A percentile compares a stretch with the other conserved stretches of the same genome.
These are phyloP conservation scores for Wickerhamiella azymoides DNA, from an alignment of 805 yeast genomes.

Conservation along the genomic window DNA sequence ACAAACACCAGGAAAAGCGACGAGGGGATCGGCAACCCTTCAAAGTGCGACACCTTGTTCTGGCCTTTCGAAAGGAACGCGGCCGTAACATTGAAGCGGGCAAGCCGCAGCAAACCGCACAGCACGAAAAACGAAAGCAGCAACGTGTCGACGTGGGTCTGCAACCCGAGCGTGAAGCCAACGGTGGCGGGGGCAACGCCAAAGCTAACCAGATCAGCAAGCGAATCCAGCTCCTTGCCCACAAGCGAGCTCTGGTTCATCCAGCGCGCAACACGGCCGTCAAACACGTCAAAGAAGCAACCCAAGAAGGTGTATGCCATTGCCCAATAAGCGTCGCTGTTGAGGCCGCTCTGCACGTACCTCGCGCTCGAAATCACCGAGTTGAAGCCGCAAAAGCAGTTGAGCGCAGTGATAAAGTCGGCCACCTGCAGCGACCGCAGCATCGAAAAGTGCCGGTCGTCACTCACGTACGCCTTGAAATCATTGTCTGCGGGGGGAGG, in stretches of 20 bases:
- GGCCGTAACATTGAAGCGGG: conserved; percentile 90
- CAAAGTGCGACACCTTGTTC: conserved; percentile 63
- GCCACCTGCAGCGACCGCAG: conserved; percentile 72
- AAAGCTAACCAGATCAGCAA: conserved; percentile 88
- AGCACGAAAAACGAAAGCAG: conserved; percentile 71
- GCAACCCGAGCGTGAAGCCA: conserved; percentile 84
- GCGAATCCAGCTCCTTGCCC: conserved; percentile 95
- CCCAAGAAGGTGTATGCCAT: conserved; percentile 84
- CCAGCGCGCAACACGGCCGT: conserved; percentile 92
- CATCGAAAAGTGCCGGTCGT: conserved; percentile 74
- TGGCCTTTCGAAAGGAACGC: conserved; percentile 91
- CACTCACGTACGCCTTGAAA: conserved; percentile 65
- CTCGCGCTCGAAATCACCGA: conserved; percentile 76
- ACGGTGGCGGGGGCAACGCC: conserved; percentile 92
- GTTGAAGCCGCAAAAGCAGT: conserved; percentile 89
- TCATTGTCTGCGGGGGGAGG: conserved; percentile 31
- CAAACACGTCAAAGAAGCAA: conserved; percentile 88
- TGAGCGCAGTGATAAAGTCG: conserved; percentile 85
- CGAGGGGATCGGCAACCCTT: conserved; percentile 93
- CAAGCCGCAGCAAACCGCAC: conserved; percentile 87
- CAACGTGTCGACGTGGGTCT: conserved; percentile 66
- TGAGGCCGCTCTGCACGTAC: conserved; percentile 54
- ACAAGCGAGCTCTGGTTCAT: conserved; percentile 81
- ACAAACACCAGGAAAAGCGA: conserved; percentile 58
- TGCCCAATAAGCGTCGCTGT: conserved; percentile 59